These are phyloP conservation scores for Cytospora leucostoma DNA, from an alignment of 2,329 filamentous ascomycete genomes.

Conservation along the genomic window DNA sequence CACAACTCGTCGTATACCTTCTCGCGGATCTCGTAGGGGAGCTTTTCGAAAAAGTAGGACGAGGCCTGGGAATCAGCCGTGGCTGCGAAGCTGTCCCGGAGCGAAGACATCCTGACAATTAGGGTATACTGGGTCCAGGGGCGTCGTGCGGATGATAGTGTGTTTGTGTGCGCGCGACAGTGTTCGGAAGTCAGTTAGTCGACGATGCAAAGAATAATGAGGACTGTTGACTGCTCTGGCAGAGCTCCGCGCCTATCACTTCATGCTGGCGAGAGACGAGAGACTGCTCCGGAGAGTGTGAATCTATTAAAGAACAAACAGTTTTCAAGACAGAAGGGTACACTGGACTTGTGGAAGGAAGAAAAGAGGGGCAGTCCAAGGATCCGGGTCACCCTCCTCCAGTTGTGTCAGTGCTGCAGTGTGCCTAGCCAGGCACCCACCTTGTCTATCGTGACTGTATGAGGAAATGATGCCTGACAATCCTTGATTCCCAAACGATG, in stretches of 20 bases:
- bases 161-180: background rate
- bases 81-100: constrained; percentile 37
- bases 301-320: no score
- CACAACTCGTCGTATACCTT: constrained; percentile 37
- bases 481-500: constrained; percentile 4
- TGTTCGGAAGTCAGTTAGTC: background rate
- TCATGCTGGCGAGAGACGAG: no score
- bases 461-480: constrained; percentile 28
- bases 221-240: no score
- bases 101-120: constrained; percentile 10
- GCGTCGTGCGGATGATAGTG: background rate
- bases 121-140: background rate
- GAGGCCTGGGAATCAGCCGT: constrained; percentile 51
- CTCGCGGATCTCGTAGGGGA: constrained; percentile 37
- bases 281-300: no score
- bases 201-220: no score
- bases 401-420: no score
- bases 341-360: no score
- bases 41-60: constrained; percentile 34
- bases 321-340: no score
- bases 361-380: no score
- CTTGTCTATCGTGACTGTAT: constrained; percentile 5
- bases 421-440: no score
- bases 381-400: no score
- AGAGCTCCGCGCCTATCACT: no score